A percentile compares a stretch with the other conserved stretches of the same genome.
Evolutionary conservation across 129 eudicot genomes (phyloP).

Genomic region (Chrysanthemum lavandulifolium): DNA sequence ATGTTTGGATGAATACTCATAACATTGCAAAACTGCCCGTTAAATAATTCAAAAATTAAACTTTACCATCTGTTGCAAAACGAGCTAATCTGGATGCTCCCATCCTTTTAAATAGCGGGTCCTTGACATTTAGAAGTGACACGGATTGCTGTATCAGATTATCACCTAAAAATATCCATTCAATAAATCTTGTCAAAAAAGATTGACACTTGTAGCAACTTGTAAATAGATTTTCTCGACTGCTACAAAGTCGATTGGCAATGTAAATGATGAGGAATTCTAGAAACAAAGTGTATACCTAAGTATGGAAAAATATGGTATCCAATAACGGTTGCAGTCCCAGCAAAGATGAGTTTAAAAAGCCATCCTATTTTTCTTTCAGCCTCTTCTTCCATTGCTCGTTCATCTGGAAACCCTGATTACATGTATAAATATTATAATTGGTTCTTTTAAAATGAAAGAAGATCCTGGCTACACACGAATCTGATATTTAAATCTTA

Average conservation of each 20-base stretch:
- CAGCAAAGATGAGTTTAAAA: slow-evolving; percentile 71
- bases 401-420: slow-evolving; percentile 52
- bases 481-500: background rate
- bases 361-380: slow-evolving; percentile 89
- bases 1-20: background rate
- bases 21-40: background rate
- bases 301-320: slow-evolving; percentile 80
- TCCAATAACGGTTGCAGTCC: slow-evolving; percentile 70
- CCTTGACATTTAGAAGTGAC: slow-evolving; percentile 81
- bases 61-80: slow-evolving; percentile 45
- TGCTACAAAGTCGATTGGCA: background rate
- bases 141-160: slow-evolving; percentile 83
- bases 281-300: slow-evolving; percentile 42
- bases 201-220: slow-evolving; percentile 7
- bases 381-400: slow-evolving; percentile 71
- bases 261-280: slow-evolving; percentile 10
- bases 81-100: slow-evolving; percentile 94
- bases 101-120: slow-evolving; percentile 87
- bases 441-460: no score
- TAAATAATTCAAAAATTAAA: background rate
- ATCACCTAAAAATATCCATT: slow-evolving; percentile 52
- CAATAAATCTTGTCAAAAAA: background rate
- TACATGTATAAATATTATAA: background rate
- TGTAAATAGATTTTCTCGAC: background rate
- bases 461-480: background rate